Evolutionary conservation across 208 protist genomes (phyloP).

Genomic region (Crithidia bombi): DNA sequence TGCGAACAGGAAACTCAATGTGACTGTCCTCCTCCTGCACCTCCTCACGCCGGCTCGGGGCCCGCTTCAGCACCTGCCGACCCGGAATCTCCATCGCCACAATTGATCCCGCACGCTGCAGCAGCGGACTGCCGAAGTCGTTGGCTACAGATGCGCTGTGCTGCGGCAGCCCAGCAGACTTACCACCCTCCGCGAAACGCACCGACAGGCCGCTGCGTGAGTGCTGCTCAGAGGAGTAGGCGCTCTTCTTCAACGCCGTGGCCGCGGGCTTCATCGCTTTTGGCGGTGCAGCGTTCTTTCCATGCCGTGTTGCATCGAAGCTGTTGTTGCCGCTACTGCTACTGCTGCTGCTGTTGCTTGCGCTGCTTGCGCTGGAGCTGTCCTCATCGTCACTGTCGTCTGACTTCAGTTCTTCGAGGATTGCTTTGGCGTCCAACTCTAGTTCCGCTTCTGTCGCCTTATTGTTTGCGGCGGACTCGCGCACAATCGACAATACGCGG

Average conservation of each 20-base stretch:
- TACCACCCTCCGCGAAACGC: slow-evolving; percentile 30
- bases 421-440: slow-evolving; percentile 48
- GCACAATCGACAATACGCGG: slow-evolving; percentile 79
- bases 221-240: background rate
- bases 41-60: slow-evolving; percentile 48
- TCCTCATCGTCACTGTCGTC: slow-evolving; percentile 11
- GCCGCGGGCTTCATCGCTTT: slow-evolving; percentile 17
- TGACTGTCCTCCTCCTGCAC: slow-evolving; percentile 23
- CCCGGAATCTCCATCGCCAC: slow-evolving; percentile 73
- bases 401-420: slow-evolving; percentile 40
- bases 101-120: slow-evolving; percentile 49
- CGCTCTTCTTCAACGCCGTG: slow-evolving; percentile 11
- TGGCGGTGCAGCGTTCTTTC: background rate
- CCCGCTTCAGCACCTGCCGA: slow-evolving; percentile 65
- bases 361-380: background rate
- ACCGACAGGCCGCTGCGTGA: slow-evolving; percentile 34
- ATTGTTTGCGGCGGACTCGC: slow-evolving; percentile 57
- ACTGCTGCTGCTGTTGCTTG: slow-evolving; percentile 8
- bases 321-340: slow-evolving; percentile 2
- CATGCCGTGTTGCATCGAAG: slow-evolving; percentile 13
- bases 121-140: slow-evolving; percentile 29
- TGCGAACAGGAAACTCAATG: slow-evolving; percentile 57
- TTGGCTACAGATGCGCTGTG: slow-evolving; percentile 27
- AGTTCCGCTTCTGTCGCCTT: slow-evolving; percentile 48
- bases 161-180: slow-evolving; percentile 12